Evolutionary conservation across 148 eudicot genomes (phyloP).

Genomic region (Cornus florida): DNA sequence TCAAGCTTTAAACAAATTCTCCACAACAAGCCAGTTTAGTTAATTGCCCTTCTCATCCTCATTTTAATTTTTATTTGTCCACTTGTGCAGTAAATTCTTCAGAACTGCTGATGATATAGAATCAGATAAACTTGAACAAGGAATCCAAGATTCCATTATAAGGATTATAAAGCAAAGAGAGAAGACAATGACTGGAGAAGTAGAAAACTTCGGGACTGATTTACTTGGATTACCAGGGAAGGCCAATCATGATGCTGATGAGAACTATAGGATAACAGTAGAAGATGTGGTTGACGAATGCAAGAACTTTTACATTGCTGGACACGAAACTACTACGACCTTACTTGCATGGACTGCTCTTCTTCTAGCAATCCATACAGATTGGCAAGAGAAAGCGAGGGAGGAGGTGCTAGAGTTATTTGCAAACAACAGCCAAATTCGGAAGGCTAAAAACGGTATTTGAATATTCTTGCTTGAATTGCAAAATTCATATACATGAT

Average conservation of each 20-base stretch:
- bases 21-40: background rate
- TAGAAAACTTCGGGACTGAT: background rate
- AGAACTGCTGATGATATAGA: constrained; percentile 1
- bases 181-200: background rate
- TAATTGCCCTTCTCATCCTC: background rate
- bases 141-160: background rate
- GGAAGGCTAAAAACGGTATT: constrained; percentile 9
- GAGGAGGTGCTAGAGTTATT: constrained; percentile 10
- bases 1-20: background rate
- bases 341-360: constrained; percentile 16
- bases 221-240: constrained; percentile 16
- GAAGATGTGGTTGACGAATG: constrained; percentile 18
- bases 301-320: constrained; percentile 13
- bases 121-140: constrained; percentile 13
- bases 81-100: background rate
- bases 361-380: constrained; percentile 15
- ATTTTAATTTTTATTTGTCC: background rate
- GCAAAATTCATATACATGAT: background rate
- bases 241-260: constrained; percentile 1
- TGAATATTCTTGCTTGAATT: background rate
- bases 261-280: background rate
- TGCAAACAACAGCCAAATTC: constrained; percentile 4
- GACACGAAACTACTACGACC: constrained; percentile 8
- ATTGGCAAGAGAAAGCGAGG: constrained; percentile 25
- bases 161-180: constrained; percentile 8